Evolutionary conservation across 2,329 filamentous ascomycete genomes (phyloP).

Genomic region (Colletotrichum sp.): DNA sequence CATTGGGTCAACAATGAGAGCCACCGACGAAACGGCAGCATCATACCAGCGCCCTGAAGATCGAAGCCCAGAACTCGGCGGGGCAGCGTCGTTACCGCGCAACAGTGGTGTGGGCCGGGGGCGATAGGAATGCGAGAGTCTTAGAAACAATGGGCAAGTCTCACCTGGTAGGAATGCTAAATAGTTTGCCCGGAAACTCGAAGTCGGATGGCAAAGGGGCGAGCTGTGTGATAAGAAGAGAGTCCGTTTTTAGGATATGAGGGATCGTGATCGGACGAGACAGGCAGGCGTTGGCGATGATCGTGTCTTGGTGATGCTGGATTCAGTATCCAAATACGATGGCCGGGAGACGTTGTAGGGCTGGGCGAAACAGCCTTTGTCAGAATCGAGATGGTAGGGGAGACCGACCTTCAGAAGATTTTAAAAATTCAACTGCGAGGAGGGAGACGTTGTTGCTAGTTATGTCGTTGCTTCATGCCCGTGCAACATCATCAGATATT

Average conservation of each 20-base stretch:
- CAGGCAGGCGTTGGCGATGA: neutral
- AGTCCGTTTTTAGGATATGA: neutral
- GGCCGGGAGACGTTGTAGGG: neutral
- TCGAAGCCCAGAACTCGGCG: neutral
- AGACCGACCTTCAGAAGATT: neutral
- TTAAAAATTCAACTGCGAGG: neutral
- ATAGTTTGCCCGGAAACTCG: conserved; percentile 2
- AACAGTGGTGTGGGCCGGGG: neutral
- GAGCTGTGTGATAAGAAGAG: neutral
- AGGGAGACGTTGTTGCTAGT: neutral
- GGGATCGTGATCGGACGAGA: neutral
- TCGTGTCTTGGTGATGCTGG: neutral
- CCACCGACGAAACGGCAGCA: neutral
- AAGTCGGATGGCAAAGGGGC: neutral
- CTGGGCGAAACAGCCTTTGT: neutral
- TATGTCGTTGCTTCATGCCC: neutral
- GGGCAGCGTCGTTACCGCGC: conserved; percentile 12
- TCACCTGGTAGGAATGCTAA: conserved; percentile 22
- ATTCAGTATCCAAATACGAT: neutral
- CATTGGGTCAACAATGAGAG: neutral
- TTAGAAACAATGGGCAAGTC: conserved; percentile 18
- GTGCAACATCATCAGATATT: neutral
- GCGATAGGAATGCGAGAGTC: conserved; percentile 9
- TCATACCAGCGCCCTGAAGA: neutral
- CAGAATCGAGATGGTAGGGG: neutral